phyloP scores from a whole-genome alignment of 169 alveolate species.

The Plasmodium reichenowi region DNA sequence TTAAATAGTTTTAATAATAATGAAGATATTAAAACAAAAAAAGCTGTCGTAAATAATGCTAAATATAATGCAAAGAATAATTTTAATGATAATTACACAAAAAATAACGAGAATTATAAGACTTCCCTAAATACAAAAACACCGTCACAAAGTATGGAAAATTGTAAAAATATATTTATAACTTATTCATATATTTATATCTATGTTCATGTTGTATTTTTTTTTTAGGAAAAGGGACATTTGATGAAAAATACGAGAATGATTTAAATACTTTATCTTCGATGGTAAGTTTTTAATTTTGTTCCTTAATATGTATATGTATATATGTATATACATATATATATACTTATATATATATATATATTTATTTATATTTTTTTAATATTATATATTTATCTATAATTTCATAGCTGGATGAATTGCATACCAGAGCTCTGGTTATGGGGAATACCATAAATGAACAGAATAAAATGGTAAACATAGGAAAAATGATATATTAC shows the following conservation, averaged over 20 bases:
- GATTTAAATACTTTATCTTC: slow-evolving; percentile 61
- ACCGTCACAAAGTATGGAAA: slow-evolving; percentile 19
- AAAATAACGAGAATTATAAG: slow-evolving; percentile 16
- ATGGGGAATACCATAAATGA: slow-evolving; percentile 76
- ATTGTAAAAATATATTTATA: not conserved
- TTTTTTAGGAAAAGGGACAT: slow-evolving; percentile 49
- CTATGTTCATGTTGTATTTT: slow-evolving; percentile 1
- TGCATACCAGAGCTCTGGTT: slow-evolving; percentile 70
- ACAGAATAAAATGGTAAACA: slow-evolving; percentile 68
- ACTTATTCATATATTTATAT: not conserved
- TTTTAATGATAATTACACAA: slow-evolving; percentile 29
- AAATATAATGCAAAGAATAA: slow-evolving; percentile 20
- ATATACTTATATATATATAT: not conserved
- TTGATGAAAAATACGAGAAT: slow-evolving; percentile 67
- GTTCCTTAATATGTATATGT: not conserved
- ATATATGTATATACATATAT: not conserved
- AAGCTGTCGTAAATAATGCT: not conserved
- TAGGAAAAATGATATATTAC: slow-evolving; percentile 4
- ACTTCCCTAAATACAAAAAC: slow-evolving; percentile 2
- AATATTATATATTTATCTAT: not conserved
- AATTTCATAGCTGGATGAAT: slow-evolving; percentile 64
- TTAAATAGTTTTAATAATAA: slow-evolving; percentile 27
- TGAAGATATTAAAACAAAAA: slow-evolving; percentile 37
- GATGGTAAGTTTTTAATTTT: slow-evolving; percentile 20
- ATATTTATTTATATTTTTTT: not conserved